These are phyloP conservation scores for Platanthera zijinensis DNA, from an alignment of 106 monocot genomes.

Conservation along the genomic window DNA sequence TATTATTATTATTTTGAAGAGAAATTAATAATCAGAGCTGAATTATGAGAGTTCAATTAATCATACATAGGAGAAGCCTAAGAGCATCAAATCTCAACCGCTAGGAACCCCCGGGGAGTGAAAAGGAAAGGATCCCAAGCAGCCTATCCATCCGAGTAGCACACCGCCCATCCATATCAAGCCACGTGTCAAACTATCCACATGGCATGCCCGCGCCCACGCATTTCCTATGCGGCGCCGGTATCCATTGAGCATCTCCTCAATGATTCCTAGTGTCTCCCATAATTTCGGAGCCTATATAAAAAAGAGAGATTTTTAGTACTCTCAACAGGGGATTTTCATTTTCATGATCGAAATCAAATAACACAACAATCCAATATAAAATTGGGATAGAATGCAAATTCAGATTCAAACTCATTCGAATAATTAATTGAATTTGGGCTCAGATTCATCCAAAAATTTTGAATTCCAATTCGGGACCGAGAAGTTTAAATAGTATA, in stretches of 20 bases:
- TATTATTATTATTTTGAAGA: too few relatives aligned
- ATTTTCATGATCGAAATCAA: too few relatives aligned
- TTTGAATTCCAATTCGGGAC: too few relatives aligned
- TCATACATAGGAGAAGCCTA: neutral
- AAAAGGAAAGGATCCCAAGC: neutral
- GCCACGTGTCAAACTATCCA: neutral
- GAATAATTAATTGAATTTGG: too few relatives aligned
- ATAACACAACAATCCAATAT: too few relatives aligned
- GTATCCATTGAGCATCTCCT: neutral
- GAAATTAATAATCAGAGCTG: neutral
- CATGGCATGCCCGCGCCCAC: neutral
- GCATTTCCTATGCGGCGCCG: neutral
- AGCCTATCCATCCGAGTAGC: neutral
- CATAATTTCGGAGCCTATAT: neutral
- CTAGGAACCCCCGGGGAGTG: neutral
- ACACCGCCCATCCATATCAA: neutral
- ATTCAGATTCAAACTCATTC: too few relatives aligned
- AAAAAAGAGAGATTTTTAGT: neutral
- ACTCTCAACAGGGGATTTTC: too few relatives aligned
- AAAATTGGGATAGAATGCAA: too few relatives aligned
- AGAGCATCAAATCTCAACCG: neutral
- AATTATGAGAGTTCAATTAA: neutral
- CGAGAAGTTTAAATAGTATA: too few relatives aligned
- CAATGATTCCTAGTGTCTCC: neutral
- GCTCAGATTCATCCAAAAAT: too few relatives aligned